phyloP scores from a whole-genome alignment of 148 eudicot genomes.

The Spergularia marina region DNA sequence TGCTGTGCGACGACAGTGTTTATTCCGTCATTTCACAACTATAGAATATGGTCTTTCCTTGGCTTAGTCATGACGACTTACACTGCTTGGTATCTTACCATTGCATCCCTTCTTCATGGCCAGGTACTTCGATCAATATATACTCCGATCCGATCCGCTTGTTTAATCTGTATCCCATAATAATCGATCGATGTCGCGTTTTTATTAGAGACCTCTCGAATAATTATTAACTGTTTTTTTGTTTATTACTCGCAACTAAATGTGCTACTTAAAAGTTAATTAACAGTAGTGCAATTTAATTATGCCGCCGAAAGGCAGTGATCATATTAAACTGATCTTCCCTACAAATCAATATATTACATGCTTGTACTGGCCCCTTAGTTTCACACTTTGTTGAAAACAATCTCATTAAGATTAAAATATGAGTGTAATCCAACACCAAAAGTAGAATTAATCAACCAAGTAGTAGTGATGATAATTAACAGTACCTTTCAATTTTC shows the following conservation, averaged over 20 bases:
- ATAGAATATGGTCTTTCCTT: conserved; percentile 84
- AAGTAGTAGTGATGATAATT: no score
- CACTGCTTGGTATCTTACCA: conserved; percentile 90
- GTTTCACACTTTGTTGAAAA: conserved; percentile 9
- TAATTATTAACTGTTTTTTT: no score
- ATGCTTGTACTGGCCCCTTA: conserved; percentile 6
- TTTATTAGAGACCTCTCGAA: no score
- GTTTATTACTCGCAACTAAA: no score
- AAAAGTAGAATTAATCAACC: no score
- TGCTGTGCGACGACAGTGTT: conserved; percentile 94
- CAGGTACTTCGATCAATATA: conserved; percentile 42
- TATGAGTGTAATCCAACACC: no score
- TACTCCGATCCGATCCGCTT: not conserved
- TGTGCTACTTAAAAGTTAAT: no score
- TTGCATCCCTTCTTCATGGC: conserved; percentile 82
- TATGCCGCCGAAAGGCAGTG: conserved; percentile 19
- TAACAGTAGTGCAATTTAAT: not conserved
- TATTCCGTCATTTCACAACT: conserved; percentile 88
- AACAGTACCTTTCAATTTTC: no score
- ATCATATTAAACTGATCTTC: not conserved
- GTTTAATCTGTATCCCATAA: not conserved
- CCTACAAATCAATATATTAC: not conserved
- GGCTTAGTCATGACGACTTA: conserved; percentile 90
- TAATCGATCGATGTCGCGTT: no score
- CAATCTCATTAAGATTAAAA: not conserved